A percentile compares a stretch with the other conserved stretches of the same genome.
Evolutionary conservation across 495 filamentous ascomycete genomes (phyloP).

Genomic region (Podospora bellae-mahoneyi): DNA sequence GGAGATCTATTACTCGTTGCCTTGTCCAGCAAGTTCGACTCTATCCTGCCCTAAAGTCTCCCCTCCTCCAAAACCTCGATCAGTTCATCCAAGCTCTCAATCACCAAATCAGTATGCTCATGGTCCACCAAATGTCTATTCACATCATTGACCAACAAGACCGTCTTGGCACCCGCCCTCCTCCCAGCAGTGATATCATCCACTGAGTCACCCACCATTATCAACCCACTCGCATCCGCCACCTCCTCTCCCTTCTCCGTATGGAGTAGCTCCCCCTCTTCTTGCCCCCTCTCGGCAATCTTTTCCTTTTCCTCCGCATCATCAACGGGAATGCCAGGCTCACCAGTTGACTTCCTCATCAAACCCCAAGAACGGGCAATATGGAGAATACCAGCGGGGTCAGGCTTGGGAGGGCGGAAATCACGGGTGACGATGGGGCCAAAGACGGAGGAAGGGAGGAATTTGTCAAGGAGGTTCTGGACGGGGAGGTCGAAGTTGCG

Average conservation of each 20-base stretch:
- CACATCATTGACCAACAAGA: constrained; percentile 76
- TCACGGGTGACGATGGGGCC: constrained; percentile 82
- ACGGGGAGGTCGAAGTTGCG: constrained; percentile 82
- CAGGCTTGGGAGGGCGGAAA: constrained; percentile 79
- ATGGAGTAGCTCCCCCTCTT: constrained; percentile 17
- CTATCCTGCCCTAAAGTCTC: constrained; percentile 45
- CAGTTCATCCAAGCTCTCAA: constrained; percentile 65
- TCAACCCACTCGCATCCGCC: constrained; percentile 44
- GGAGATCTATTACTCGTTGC: not conserved
- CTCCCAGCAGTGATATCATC: constrained; percentile 93
- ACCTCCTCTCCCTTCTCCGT: constrained; percentile 31
- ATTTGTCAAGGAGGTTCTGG: constrained; percentile 66
- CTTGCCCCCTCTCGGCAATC: constrained; percentile 12
- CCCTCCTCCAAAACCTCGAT: constrained; percentile 66
- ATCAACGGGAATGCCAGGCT: constrained; percentile 26
- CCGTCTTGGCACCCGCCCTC: constrained; percentile 81
- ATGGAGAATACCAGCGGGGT: constrained; percentile 81
- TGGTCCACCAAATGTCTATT: constrained; percentile 72
- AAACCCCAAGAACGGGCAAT: constrained; percentile 76
- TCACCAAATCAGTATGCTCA: constrained; percentile 72
- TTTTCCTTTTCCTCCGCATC: constrained; percentile 21
- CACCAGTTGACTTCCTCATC: constrained; percentile 41
- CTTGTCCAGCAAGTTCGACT: not conserved
- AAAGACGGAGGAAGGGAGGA: constrained; percentile 65
- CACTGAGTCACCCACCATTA: constrained; percentile 80